These are phyloP conservation scores for Aspergillus diversus DNA, from an alignment of 495 filamentous ascomycete genomes.

Conservation along the genomic window DNA sequence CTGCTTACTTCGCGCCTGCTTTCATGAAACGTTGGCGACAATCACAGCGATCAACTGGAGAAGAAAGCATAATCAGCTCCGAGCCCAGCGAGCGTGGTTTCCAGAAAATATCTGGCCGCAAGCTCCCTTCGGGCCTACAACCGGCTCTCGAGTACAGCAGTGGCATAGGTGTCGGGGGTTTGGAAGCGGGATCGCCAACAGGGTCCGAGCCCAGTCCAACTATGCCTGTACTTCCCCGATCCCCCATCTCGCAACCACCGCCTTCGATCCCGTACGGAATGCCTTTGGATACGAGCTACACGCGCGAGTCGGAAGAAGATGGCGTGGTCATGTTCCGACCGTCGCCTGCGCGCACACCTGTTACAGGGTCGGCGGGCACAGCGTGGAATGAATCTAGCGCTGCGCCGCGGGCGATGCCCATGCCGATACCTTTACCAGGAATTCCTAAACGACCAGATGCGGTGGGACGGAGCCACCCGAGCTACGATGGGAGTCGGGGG, in stretches of 20 bases:
- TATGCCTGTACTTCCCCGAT: constrained; percentile 33
- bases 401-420: constrained; percentile 15
- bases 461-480: constrained; percentile 58
- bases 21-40: constrained; percentile 48
- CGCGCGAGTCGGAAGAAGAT: constrained; percentile 39
- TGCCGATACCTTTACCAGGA: constrained; percentile 27
- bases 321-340: constrained; percentile 44
- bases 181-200: constrained; percentile 32
- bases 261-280: constrained; percentile 40
- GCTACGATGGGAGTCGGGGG: constrained; percentile 57
- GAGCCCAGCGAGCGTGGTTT: constrained; percentile 56
- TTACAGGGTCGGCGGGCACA: constrained; percentile 44
- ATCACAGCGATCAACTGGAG: constrained; percentile 45
- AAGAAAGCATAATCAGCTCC: constrained; percentile 44
- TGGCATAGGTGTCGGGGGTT: constrained; percentile 35
- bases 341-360: constrained; percentile 53
- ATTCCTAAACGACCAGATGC: constrained; percentile 41
- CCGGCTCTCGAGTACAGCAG: constrained; percentile 68
- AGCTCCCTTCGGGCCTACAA: constrained; percentile 68
- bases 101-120: constrained; percentile 69
- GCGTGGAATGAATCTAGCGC: constrained; percentile 23
- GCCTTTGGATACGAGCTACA: constrained; percentile 42
- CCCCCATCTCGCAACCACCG: constrained; percentile 35
- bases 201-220: constrained; percentile 28
- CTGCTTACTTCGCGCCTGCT: constrained; percentile 52